Percentiles rank a stretch among this genome's conserved stretches.
These are phyloP conservation scores for Penicillium sp. DNA, from an alignment of 2,329 filamentous ascomycete genomes.

Conservation along the genomic window DNA sequence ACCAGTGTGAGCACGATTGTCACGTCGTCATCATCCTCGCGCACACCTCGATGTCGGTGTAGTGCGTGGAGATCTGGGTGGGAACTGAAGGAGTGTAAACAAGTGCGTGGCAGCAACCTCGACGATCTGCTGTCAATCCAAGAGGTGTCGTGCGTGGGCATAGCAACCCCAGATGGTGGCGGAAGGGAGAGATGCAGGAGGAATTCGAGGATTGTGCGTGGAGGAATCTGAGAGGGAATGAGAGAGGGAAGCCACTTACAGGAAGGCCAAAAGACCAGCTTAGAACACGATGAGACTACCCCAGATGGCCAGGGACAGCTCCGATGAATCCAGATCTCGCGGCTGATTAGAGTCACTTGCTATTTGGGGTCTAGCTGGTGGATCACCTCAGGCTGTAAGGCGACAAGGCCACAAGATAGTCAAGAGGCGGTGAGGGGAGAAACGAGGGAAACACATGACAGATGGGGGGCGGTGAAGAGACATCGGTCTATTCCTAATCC, in stretches of 20 bases:
- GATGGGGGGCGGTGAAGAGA: neutral
- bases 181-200: constrained; percentile 13
- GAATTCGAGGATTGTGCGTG: neutral
- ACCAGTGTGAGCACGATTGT: constrained; percentile 26
- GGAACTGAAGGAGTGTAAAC: constrained; percentile 29
- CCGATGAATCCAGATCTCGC: constrained; percentile 29
- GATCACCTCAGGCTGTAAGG: constrained; percentile 1
- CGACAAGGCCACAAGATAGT: neutral
- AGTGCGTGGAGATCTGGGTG: constrained; percentile 19
- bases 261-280: neutral
- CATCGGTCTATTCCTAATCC: neutral
- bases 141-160: constrained; percentile 46
- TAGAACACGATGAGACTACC: constrained; percentile 10
- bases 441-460: neutral
- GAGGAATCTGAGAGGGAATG: neutral
- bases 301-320: constrained; percentile 22
- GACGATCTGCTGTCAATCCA: constrained; percentile 28
- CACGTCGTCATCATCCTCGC: constrained; percentile 31
- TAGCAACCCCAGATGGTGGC: constrained; percentile 30
- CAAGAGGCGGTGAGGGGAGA: neutral
- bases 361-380: constrained; percentile 6
- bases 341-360: constrained; percentile 20
- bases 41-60: constrained; percentile 2
- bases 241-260: constrained; percentile 1
- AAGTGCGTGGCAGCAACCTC: constrained; percentile 50